Conservation (phyloP, 805 yeast genomes). For the Suhomyces sp. region DNA sequence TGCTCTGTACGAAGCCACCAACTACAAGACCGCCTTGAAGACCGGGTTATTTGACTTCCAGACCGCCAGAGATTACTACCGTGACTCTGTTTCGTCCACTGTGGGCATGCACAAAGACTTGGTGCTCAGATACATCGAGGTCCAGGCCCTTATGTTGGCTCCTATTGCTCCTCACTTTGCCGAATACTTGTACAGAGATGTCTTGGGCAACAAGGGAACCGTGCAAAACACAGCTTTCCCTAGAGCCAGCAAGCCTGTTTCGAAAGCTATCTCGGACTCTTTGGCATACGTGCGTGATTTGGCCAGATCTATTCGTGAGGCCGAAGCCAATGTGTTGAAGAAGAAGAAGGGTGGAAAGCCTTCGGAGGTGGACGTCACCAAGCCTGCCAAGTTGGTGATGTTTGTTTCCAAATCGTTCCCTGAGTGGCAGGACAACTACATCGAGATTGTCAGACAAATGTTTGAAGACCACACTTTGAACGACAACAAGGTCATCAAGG, state of each 20-base stretch:
- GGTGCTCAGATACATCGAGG: conserved; percentile 76
- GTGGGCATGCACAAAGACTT: conserved; percentile 80
- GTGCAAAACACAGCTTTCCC: conserved; percentile 83
- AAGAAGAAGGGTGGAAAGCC: conserved; percentile 78
- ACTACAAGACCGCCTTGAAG: conserved; percentile 87
- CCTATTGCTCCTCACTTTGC: conserved; percentile 97
- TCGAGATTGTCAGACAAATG: conserved; percentile 69
- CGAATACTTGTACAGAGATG: conserved; percentile 83
- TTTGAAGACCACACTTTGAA: conserved; percentile 62
- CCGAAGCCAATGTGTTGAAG: conserved; percentile 82
- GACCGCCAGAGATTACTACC: conserved; percentile 91
- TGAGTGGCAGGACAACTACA: conserved; percentile 61
- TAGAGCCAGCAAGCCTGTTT: conserved; percentile 62
- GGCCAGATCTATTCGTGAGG: conserved; percentile 84
- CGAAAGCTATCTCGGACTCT: conserved; percentile 59
- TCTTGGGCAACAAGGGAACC: conserved; percentile 61
- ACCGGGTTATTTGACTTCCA: conserved; percentile 91
- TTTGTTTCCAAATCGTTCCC: conserved; percentile 77
- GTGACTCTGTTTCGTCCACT: conserved; percentile 63
- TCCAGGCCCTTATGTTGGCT: conserved; percentile 78
- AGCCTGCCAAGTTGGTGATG: conserved; percentile 71
- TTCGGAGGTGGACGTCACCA: conserved; percentile 67
- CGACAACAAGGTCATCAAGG: conserved; percentile 62
- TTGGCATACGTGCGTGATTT: conserved; percentile 76
- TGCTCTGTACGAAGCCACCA: conserved; percentile 65